Conservation (phyloP, 805 yeast genomes). For the Barnettozyma siamensis region DNA sequence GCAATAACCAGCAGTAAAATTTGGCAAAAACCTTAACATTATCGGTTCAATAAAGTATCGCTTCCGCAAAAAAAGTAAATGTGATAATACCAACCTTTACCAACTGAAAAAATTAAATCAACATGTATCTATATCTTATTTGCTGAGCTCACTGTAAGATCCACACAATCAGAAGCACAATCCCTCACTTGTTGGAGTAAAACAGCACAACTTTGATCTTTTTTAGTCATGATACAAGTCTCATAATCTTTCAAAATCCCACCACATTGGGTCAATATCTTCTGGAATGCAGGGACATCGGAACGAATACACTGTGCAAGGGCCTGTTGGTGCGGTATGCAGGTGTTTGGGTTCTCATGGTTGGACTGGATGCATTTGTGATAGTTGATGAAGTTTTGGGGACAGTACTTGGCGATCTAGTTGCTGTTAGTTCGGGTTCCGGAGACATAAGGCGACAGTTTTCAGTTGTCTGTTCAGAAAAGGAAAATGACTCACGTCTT, state of each 20-base stretch:
- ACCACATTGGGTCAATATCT: constrained; percentile 58
- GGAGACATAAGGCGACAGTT: too few species aligned
- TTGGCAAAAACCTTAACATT: too few species aligned
- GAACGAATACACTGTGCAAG: constrained; percentile 59
- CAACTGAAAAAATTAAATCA: neutral
- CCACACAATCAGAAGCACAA: constrained; percentile 47
- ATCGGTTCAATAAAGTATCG: too few species aligned
- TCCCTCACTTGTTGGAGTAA: constrained; percentile 52
- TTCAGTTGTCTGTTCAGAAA: too few species aligned
- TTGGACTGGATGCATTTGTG: constrained; percentile 67
- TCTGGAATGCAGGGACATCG: constrained; percentile 64
- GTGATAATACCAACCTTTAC: too few species aligned
- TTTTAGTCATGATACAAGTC: constrained; percentile 48
- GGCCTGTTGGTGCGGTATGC: constrained; percentile 49
- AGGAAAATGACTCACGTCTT: constrained; percentile 45
- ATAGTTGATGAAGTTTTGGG: constrained; percentile 63
- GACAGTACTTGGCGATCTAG: constrained; percentile 65
- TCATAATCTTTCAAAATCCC: constrained; percentile 58
- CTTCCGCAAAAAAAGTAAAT: neutral
- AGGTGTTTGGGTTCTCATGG: constrained; percentile 43
- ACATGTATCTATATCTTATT: constrained; percentile 7
- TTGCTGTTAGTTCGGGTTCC: too few species aligned
- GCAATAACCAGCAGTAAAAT: too few species aligned
- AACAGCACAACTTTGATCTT: constrained; percentile 45
- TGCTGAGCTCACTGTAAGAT: constrained; percentile 19